Evolutionary conservation across 106 monocot species (phyloP).

Genomic region (Chionographis japonica): DNA sequence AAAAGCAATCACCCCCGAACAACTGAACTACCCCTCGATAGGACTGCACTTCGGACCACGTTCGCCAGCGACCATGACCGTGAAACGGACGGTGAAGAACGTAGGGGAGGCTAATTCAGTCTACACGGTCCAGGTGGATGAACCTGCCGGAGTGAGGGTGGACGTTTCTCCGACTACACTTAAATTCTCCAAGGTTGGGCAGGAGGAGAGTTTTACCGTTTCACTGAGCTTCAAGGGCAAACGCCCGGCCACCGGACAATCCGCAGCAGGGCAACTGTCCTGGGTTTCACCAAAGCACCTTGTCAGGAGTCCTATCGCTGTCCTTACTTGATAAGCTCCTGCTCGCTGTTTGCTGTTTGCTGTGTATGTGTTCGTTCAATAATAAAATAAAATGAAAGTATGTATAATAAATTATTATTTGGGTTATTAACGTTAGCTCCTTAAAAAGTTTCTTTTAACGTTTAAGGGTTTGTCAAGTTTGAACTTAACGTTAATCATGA

Average conservation of each 20-base stretch:
- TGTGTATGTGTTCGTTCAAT: no score
- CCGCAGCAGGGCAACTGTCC: conserved; percentile 11
- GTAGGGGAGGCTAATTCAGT: conserved; percentile 4
- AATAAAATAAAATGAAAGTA: no score
- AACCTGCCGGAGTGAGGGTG: conserved; percentile 11
- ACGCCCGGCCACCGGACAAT: neutral
- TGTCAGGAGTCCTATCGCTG: conserved; percentile 24
- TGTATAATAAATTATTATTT: no score
- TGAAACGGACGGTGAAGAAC: conserved; percentile 21
- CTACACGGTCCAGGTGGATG: conserved; percentile 9
- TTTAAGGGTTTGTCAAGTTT: no score
- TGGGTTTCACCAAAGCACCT: conserved; percentile 31
- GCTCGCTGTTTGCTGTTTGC: no score
- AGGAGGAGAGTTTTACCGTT: conserved; percentile 13
- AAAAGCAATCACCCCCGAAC: conserved; percentile 3
- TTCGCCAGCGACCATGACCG: conserved; percentile 12
- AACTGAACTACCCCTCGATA: conserved; percentile 32
- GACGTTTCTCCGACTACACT: conserved; percentile 16
- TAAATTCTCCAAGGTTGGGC: conserved; percentile 14
- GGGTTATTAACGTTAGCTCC: no score
- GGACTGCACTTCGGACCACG: conserved; percentile 1
- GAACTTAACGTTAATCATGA: no score
- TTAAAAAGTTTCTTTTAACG: no score
- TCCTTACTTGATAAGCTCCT: neutral
- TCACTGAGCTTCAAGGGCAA: conserved; percentile 7